Conservation (phyloP, 768 basidiomycete species). For the Tricholoma terreum region DNA sequence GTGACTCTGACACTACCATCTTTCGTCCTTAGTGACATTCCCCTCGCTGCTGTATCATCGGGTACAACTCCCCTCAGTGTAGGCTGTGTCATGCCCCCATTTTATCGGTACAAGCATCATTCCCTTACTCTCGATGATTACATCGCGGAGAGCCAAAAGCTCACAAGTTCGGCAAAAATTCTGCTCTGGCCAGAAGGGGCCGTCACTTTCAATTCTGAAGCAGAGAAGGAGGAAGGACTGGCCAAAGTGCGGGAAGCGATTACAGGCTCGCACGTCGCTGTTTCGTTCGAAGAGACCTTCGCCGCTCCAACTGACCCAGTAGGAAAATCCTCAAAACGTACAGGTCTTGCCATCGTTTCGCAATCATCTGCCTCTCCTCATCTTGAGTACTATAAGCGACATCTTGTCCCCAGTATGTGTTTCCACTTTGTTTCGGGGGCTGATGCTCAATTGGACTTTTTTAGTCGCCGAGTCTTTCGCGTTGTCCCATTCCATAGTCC, state of each 20-base stretch:
- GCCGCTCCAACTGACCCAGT: slow-evolving; percentile 37
- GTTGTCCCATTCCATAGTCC: slow-evolving; percentile 46
- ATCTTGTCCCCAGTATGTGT: slow-evolving; percentile 75
- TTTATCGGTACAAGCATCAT: slow-evolving; percentile 36
- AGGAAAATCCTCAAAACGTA: slow-evolving; percentile 43
- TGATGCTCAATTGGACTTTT: slow-evolving; percentile 6
- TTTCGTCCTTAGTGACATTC: slow-evolving; percentile 38
- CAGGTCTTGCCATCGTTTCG: slow-evolving; percentile 62
- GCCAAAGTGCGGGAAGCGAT: slow-evolving; percentile 34
- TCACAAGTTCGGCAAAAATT: slow-evolving; percentile 47
- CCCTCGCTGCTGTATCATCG: slow-evolving; percentile 34
- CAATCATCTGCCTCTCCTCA: slow-evolving; percentile 32
- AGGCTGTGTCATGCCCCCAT: slow-evolving; percentile 64
- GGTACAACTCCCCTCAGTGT: slow-evolving; percentile 56
- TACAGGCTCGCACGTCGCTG: slow-evolving; percentile 52
- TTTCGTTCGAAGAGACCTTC: slow-evolving; percentile 68
- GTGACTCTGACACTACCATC: slow-evolving; percentile 55
- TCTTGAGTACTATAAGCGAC: slow-evolving; percentile 68
- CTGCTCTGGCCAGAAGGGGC: slow-evolving; percentile 84
- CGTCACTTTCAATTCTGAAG: slow-evolving; percentile 53
- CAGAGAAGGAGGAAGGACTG: slow-evolving; percentile 51
- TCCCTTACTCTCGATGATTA: slow-evolving; percentile 53
- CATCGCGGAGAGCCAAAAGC: slow-evolving; percentile 50
- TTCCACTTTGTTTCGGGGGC: not conserved
- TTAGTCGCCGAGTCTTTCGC: slow-evolving; percentile 79